Evolutionary conservation across 2,329 filamentous ascomycete genomes (phyloP).

Genomic region (Alternaria brassicicola): DNA sequence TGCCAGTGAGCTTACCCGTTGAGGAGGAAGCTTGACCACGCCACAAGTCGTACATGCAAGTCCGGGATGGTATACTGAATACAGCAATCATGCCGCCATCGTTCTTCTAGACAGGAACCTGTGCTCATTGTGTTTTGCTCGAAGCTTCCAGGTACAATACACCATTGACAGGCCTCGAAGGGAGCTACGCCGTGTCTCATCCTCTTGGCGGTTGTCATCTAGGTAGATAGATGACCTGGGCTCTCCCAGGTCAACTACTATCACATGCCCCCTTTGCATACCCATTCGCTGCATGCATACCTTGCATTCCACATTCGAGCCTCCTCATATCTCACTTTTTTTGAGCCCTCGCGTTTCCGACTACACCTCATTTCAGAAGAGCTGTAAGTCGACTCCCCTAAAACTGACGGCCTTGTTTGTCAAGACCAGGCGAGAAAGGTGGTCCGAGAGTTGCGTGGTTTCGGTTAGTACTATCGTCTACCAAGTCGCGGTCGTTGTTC

Average conservation of each 20-base stretch:
- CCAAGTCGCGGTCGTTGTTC: background rate
- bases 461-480: background rate
- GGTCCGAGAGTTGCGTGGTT: background rate
- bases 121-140: background rate
- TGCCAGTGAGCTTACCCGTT: conserved; percentile 19
- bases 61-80: conserved; percentile 26
- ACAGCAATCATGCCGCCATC: conserved; percentile 14
- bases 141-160: background rate
- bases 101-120: background rate
- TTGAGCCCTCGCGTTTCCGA: background rate
- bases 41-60: conserved; percentile 16
- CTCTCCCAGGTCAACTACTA: background rate
- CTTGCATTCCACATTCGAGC: background rate
- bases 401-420: background rate
- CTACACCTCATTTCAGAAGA: background rate
- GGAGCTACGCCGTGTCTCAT: background rate
- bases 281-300: background rate
- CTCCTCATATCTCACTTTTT: background rate
- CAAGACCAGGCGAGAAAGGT: background rate
- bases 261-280: background rate
- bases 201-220: background rate
- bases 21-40: conserved; percentile 33
- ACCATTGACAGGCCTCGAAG: background rate
- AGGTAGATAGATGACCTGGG: background rate
- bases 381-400: background rate